These are phyloP conservation scores for Cordyceps javanica DNA, from an alignment of 2,329 filamentous ascomycete genomes.

Conservation along the genomic window DNA sequence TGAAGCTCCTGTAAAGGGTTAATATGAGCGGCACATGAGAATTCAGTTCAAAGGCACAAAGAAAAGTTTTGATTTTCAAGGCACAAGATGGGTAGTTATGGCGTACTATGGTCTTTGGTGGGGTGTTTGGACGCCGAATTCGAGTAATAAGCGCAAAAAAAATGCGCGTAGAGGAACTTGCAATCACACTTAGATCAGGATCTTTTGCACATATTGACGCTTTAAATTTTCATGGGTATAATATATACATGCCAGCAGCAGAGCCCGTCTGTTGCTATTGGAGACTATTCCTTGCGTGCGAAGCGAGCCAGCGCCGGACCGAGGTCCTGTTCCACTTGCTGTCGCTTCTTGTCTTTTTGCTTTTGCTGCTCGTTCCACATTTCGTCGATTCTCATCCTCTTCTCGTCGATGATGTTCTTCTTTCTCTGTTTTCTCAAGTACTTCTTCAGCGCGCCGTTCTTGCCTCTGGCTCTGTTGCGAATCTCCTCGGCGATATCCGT, in stretches of 20 bases:
- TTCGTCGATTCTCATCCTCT: slow-evolving; percentile 79
- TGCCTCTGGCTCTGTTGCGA: slow-evolving; percentile 74
- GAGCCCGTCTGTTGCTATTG: slow-evolving; percentile 1
- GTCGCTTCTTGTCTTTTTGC: slow-evolving; percentile 54
- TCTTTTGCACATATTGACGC: neutral
- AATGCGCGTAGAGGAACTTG: neutral
- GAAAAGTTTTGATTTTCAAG: neutral
- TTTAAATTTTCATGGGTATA: slow-evolving; percentile 16
- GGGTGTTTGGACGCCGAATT: neutral
- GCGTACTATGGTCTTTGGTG: neutral
- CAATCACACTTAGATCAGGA: neutral
- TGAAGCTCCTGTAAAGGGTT: slow-evolving; percentile 69
- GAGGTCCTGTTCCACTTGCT: slow-evolving; percentile 64
- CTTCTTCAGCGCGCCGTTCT: slow-evolving; percentile 82
- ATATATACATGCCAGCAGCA: slow-evolving; percentile 8
- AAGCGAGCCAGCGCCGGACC: slow-evolving; percentile 85
- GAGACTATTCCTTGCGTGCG: slow-evolving; percentile 57
- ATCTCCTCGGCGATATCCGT: slow-evolving; percentile 54
- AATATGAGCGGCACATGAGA: neutral
- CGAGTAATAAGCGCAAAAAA: neutral
- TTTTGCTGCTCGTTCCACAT: slow-evolving; percentile 67
- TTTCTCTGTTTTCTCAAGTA: slow-evolving; percentile 87
- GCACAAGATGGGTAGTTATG: neutral
- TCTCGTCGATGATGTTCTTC: slow-evolving; percentile 95
- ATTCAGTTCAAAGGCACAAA: neutral